A percentile compares a stretch with the other conserved stretches of the same genome.
phyloP scores from a whole-genome alignment of 2,329 filamentous ascomycete genomes.

The Exophiala dermatitidis region DNA sequence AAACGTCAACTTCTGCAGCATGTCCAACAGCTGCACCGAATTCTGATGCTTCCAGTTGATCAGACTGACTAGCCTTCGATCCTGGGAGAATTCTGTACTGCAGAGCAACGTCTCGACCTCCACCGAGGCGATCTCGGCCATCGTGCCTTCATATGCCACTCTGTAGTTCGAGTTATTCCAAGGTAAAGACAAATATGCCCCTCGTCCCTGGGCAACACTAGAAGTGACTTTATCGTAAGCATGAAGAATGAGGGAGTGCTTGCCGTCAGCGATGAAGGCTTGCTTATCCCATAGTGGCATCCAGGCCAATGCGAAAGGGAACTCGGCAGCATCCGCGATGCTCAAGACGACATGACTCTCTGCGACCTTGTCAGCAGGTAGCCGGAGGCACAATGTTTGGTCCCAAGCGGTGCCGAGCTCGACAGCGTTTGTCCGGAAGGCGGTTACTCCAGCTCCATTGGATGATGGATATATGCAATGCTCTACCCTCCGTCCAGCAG shows the following conservation, averaged over 20 bases:
- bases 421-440: conserved; percentile 78
- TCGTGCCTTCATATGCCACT: conserved; percentile 59
- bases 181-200: conserved; percentile 77
- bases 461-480: conserved; percentile 82
- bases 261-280: conserved; percentile 80
- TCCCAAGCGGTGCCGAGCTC: conserved; percentile 79
- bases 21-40: conserved; percentile 61
- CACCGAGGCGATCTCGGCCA: conserved; percentile 72
- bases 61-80: conserved; percentile 74
- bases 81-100: conserved; percentile 91
- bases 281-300: conserved; percentile 89
- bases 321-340: conserved; percentile 74
- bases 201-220: conserved; percentile 62
- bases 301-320: conserved; percentile 85
- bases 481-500: conserved; percentile 73
- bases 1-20: conserved; percentile 79
- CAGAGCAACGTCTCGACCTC: conserved; percentile 78
- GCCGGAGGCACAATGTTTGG: conserved; percentile 73
- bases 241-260: conserved; percentile 75
- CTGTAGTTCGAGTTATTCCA: conserved; percentile 54
- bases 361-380: conserved; percentile 72
- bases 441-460: conserved; percentile 69
- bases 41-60: conserved; percentile 77
- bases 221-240: conserved; percentile 87
- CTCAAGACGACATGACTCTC: conserved; percentile 83